These are phyloP conservation scores for Phytophthora sp. DNA, from an alignment of 352 stramenopile species.

Conservation along the genomic window DNA sequence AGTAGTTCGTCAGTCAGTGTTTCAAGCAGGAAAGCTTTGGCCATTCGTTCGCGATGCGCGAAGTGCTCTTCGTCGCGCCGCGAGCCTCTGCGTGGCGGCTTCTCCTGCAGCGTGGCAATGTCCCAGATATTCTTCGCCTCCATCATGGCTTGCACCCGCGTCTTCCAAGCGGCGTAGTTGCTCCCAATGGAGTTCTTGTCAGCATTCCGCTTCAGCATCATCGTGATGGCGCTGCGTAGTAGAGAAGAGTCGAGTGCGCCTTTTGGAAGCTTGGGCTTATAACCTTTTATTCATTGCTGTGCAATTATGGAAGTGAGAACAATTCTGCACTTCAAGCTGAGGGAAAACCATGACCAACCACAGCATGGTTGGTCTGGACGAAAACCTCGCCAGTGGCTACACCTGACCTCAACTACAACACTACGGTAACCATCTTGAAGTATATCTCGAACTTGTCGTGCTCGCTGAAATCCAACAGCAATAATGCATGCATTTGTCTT, in stretches of 20 bases:
- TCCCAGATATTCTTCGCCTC: neutral
- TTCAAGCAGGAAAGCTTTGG: neutral
- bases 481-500: too few relatives aligned
- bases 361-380: neutral
- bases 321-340: neutral
- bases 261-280: neutral
- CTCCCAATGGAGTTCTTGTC: neutral
- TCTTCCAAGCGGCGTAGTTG: neutral
- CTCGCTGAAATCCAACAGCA: slow-evolving; percentile 4
- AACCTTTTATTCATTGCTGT: neutral
- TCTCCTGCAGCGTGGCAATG: neutral
- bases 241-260: too few relatives aligned
- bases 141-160: neutral
- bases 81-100: neutral
- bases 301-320: neutral
- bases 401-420: neutral
- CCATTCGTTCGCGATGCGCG: neutral
- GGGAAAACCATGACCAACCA: slow-evolving; percentile 2
- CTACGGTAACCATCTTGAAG: neutral
- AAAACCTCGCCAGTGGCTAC: neutral
- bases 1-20: neutral
- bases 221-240: neutral
- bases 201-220: neutral
- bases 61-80: neutral
- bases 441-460: neutral